These are phyloP conservation scores for Alternaria conjuncta DNA, from an alignment of 2,329 filamentous ascomycete genomes.

Conservation along the genomic window DNA sequence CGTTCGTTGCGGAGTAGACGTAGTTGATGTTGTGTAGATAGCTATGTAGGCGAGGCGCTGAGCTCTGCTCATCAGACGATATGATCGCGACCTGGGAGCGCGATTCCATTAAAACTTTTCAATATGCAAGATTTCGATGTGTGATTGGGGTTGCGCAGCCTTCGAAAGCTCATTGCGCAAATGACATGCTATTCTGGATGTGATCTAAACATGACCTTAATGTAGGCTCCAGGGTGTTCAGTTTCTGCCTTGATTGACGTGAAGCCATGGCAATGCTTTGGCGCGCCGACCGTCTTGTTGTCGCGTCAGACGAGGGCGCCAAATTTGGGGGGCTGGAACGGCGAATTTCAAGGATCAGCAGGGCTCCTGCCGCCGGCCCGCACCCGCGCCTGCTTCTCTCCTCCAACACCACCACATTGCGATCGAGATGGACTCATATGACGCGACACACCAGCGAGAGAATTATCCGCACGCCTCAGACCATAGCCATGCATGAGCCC, in stretches of 20 bases:
- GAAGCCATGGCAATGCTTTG: background rate
- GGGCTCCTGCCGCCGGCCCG: background rate
- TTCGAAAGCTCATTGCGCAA: background rate
- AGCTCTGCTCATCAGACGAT: background rate
- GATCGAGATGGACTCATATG: background rate
- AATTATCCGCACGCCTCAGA: background rate
- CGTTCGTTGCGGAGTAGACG: slow-evolving; percentile 9
- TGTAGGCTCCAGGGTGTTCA: background rate
- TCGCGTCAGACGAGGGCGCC: background rate
- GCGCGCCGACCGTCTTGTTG: background rate
- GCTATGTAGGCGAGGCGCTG: background rate
- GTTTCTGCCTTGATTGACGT: background rate
- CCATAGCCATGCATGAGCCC: background rate
- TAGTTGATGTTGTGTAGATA: background rate
- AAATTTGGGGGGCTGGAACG: background rate
- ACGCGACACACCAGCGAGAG: background rate
- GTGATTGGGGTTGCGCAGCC: background rate
- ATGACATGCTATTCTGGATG: background rate
- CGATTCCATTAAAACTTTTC: background rate
- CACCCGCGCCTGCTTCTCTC: background rate
- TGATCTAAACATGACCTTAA: background rate
- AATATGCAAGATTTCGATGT: background rate
- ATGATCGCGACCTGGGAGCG: background rate
- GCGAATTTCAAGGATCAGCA: background rate
- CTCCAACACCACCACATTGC: background rate